Evolutionary conservation across 352 stramenopile species (phyloP).

Genomic region (Halophytophthora batemanensis): DNA sequence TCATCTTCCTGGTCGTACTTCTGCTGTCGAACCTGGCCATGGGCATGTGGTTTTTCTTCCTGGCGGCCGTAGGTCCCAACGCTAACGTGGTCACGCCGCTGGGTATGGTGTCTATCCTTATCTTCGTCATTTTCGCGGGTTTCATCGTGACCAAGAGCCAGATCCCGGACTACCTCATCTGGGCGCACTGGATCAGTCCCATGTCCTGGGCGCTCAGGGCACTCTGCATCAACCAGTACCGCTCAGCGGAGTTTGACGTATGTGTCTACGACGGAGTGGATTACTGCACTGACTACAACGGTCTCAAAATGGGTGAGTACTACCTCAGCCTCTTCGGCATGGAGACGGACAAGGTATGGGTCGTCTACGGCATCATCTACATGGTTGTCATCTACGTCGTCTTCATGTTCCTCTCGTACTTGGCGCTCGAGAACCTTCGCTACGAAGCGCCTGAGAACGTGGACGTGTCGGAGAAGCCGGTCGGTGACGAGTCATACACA

Average conservation of each 20-base stretch:
- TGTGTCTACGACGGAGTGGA: constrained; percentile 32
- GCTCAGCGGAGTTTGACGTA: constrained; percentile 18
- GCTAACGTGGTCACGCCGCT: constrained; percentile 32
- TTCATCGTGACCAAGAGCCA: constrained; percentile 47
- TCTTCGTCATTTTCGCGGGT: constrained; percentile 49
- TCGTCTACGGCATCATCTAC: constrained; percentile 28
- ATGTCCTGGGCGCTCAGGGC: constrained; percentile 43
- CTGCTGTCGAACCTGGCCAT: constrained; percentile 50
- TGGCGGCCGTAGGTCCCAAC: constrained; percentile 27
- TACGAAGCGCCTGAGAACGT: constrained; percentile 20
- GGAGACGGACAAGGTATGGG: constrained; percentile 35
- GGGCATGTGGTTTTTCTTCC: constrained; percentile 47
- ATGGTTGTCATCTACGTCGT: constrained; percentile 15
- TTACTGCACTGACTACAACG: constrained; percentile 35
- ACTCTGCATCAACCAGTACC: constrained; percentile 45
- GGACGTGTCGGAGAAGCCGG: constrained; percentile 17
- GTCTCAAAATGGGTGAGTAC: constrained; percentile 33
- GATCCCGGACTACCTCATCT: constrained; percentile 44
- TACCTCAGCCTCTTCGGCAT: constrained; percentile 44
- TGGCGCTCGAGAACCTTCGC: constrained; percentile 11
- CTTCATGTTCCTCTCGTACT: constrained; percentile 33
- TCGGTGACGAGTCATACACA: constrained; percentile 11
- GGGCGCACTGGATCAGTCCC: constrained; percentile 60
- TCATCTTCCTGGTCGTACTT: constrained; percentile 39
- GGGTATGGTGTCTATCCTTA: constrained; percentile 32